Evolutionary conservation across 192 early-diverging fungal genomes (phyloP), one percentile per base, ranked within the genome.

Genomic region (Coemansia sp.): DNA sequence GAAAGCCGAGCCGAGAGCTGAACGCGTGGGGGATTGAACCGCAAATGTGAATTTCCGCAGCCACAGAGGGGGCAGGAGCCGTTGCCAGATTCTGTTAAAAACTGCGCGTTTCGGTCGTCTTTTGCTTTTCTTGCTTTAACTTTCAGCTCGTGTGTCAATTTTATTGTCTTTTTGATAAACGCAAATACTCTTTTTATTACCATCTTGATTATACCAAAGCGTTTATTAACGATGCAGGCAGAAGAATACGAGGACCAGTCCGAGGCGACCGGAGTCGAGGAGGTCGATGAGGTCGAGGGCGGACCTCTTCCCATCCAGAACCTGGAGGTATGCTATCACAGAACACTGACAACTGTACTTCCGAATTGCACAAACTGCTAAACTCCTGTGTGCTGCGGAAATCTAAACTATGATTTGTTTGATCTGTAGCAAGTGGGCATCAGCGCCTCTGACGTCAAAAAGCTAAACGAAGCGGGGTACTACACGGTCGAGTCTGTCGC

Each of bases 401-500:
- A 21, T 0, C 15, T n/a, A n/a, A 15, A 2, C 12, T 43, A 1
- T 43, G 41, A 43, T 43, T 12, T 21, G 21, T 21, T 21, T 45
- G 2, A 37, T 45, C 51, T 60, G 49, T 73, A 89, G 88, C 81
- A 90, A 72, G 76, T 69, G 56, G 90, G 92, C 1, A 84, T 92
- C 43, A 83, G 85, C 58, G 75, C 83, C 11, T 73, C 85, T 5
- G 92, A 92, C 49, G 79, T 91, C 67, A 91, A 93, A 70, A 93
- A 97, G 72, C 88, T 98, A 11, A 85, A 70, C 24, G 93, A 93
- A 5, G 90, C 88, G 2, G 96, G 96, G 1, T 95, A 85, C 65
- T 86, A 87, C 73, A 98, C 95, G 0, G 87, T 98, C n/a, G 94
- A 98, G 70, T 72, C 93, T 2, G 84, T 98, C 50, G 95, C 95